These are phyloP conservation scores for Yarrowia sp. DNA, from an alignment of 805 yeast species.

Conservation along the genomic window DNA sequence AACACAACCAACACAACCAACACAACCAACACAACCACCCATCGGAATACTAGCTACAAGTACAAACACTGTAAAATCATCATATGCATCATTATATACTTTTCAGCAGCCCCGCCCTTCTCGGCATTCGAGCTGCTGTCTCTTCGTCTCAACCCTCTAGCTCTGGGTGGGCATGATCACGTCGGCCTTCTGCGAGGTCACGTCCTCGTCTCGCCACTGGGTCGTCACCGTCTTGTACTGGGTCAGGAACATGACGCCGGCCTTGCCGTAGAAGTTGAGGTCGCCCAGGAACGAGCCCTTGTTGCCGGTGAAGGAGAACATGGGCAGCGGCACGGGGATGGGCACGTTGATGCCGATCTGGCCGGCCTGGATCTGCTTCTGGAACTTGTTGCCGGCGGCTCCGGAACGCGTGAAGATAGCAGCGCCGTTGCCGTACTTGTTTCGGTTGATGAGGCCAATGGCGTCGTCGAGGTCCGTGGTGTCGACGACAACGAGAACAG, in stretches of 20 bases:
- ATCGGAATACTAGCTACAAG: no score
- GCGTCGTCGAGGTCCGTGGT: slow-evolving; percentile 68
- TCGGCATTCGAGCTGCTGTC: not conserved
- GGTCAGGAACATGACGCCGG: slow-evolving; percentile 70
- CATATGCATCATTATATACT: slow-evolving; percentile 23
- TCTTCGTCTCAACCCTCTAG: slow-evolving; percentile 28
- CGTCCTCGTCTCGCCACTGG: slow-evolving; percentile 59
- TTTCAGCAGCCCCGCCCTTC: slow-evolving; percentile 7
- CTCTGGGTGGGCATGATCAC: slow-evolving; percentile 68
- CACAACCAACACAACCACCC: no score
- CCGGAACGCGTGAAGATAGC: slow-evolving; percentile 70
- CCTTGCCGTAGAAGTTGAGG: slow-evolving; percentile 74
- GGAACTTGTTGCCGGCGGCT: slow-evolving; percentile 66
- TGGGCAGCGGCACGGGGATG: slow-evolving; percentile 77
- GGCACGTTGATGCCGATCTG: slow-evolving; percentile 79
- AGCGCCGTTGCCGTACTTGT: slow-evolving; percentile 68
- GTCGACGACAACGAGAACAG: slow-evolving; percentile 62
- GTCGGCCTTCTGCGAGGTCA: slow-evolving; percentile 50
- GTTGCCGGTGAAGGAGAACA: slow-evolving; percentile 77
- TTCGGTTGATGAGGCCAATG: slow-evolving; percentile 58
- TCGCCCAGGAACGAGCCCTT: slow-evolving; percentile 76
- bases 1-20: no score
- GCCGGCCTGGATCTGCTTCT: slow-evolving; percentile 65
- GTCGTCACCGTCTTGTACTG: slow-evolving; percentile 73
- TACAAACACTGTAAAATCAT: not conserved